These are phyloP conservation scores for Collybiopsis luxurians DNA, from an alignment of 768 basidiomycete genomes.

Conservation along the genomic window DNA sequence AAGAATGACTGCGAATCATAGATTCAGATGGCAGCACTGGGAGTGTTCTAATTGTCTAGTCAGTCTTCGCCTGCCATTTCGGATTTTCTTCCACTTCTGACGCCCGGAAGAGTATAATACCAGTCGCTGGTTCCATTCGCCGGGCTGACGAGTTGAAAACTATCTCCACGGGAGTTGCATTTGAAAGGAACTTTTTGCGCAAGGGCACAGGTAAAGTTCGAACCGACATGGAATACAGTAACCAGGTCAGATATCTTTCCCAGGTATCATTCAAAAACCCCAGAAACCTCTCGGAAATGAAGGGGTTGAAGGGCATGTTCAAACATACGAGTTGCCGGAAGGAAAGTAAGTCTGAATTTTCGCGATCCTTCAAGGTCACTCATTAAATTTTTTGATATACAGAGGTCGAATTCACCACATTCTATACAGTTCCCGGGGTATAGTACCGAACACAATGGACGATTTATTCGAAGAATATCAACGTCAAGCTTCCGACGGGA, in stretches of 20 bases:
- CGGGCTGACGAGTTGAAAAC: conserved; percentile 23
- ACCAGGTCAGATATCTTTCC: neutral
- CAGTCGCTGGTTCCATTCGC: conserved; percentile 26
- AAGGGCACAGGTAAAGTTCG: neutral
- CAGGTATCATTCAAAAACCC: conserved; percentile 29
- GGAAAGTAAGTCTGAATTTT: conserved; percentile 31
- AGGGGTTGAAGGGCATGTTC: conserved; percentile 24
- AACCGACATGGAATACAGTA: neutral
- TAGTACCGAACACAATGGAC: conserved; percentile 56
- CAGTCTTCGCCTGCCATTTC: conserved; percentile 7
- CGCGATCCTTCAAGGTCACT: neutral
- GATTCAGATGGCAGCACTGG: conserved; percentile 75
- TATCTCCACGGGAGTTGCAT: neutral
- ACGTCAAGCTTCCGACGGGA: conserved; percentile 52
- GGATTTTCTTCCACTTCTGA: neutral
- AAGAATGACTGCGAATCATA: conserved; percentile 23
- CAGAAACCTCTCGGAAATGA: conserved; percentile 19
- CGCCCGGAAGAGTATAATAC: conserved; percentile 18
- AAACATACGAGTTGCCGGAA: conserved; percentile 51
- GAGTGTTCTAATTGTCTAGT: conserved; percentile 66
- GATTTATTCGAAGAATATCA: conserved; percentile 66
- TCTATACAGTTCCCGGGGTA: conserved; percentile 52
- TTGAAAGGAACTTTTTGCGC: neutral
- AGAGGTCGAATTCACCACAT: conserved; percentile 70
- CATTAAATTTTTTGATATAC: conserved; percentile 2